These are phyloP conservation scores for Harringtonia lauricola DNA, from an alignment of 2,329 filamentous ascomycete species.

Conservation along the genomic window DNA sequence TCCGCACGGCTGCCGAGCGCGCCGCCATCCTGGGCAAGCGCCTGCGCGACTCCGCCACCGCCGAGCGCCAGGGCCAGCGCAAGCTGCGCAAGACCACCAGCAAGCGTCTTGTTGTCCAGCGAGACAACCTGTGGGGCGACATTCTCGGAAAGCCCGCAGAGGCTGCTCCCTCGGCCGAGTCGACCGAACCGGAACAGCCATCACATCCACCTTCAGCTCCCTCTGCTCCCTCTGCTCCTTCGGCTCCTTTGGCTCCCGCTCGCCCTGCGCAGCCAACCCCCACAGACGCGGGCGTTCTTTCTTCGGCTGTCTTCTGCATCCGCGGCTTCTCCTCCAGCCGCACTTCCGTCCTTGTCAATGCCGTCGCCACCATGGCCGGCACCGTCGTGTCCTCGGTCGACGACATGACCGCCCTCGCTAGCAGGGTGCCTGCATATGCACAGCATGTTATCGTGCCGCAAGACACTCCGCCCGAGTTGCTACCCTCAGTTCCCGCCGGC, in stretches of 20 bases:
- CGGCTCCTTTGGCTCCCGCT: too few species aligned
- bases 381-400: conserved; percentile 29
- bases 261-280: neutral
- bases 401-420: conserved; percentile 23
- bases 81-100: conserved; percentile 85
- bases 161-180: conserved; percentile 11
- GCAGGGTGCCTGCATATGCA: neutral
- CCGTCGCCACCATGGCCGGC: conserved; percentile 37
- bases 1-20: conserved; percentile 27
- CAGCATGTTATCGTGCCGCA: conserved; percentile 47
- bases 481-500: conserved; percentile 27
- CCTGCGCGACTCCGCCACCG: conserved; percentile 34
- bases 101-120: conserved; percentile 68
- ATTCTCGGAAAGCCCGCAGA: conserved; percentile 52
- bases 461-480: conserved; percentile 31
- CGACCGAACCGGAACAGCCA: conserved; percentile 8
- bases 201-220: neutral
- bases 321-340: conserved; percentile 46
- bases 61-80: conserved; percentile 49
- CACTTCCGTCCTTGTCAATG: conserved; percentile 34
- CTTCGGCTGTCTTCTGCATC: conserved; percentile 46
- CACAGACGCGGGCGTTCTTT: conserved; percentile 24
- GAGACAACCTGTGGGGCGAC: conserved; percentile 80
- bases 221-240: neutral
- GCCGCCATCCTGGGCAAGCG: conserved; percentile 47